These are phyloP conservation scores for Paracoccidioides brasiliensis DNA, from an alignment of 2,329 filamentous ascomycete species.

Conservation along the genomic window DNA sequence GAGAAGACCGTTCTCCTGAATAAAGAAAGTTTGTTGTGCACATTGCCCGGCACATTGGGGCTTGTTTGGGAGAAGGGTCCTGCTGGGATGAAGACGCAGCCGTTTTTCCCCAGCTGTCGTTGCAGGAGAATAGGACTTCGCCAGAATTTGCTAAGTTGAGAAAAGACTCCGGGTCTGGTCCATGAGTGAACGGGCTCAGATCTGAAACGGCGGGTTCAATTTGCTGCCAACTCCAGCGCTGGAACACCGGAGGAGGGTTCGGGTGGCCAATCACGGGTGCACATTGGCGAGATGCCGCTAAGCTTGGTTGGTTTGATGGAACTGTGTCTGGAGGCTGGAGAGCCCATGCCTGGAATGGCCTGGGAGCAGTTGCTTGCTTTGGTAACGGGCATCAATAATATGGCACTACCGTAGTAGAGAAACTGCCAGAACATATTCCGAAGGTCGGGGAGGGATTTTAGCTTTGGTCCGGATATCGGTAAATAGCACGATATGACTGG, in stretches of 20 bases:
- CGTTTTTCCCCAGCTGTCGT: background rate
- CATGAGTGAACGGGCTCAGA: background rate
- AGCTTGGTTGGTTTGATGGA: background rate
- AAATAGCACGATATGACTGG: background rate
- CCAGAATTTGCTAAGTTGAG: constrained; percentile 15
- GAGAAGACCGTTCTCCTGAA: no score
- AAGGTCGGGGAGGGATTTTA: background rate
- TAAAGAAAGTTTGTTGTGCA: no score
- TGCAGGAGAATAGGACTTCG: constrained; percentile 8
- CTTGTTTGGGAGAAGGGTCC: background rate
- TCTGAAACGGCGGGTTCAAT: constrained; percentile 4
- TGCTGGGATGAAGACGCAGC: background rate
- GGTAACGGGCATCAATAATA: background rate
- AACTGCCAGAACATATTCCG: no score
- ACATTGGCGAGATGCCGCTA: constrained; percentile 1
- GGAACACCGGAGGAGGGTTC: background rate
- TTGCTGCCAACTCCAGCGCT: background rate
- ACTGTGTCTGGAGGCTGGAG: background rate
- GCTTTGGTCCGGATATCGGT: background rate
- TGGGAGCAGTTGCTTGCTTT: no score
- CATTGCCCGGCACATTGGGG: background rate
- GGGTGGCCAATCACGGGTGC: background rate
- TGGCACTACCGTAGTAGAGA: no score
- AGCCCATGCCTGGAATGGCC: no score
- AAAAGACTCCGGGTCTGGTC: constrained; percentile 6